A percentile compares a stretch with the other conserved stretches of the same genome.
phyloP scores from a whole-genome alignment of 169 alveolate genomes.

The Neospora caninum region DNA sequence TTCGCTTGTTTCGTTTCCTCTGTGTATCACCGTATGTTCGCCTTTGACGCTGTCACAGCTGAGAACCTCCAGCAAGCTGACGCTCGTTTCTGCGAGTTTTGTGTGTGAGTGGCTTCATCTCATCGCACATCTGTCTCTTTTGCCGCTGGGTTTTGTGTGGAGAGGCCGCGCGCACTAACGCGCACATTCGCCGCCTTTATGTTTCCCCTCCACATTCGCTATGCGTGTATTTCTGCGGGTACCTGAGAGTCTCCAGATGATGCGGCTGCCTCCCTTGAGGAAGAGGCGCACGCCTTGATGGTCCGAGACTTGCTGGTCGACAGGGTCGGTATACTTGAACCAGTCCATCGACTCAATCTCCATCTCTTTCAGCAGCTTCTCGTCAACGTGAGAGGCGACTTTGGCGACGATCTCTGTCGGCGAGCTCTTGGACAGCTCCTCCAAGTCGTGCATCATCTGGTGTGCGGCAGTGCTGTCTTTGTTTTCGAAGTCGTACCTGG shows the following conservation, averaged over 20 bases:
- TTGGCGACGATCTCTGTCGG: constrained; percentile 12
- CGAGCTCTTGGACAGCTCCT: background rate
- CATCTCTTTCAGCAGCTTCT: background rate
- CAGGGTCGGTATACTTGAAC: constrained; percentile 92
- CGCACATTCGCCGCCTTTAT: no score
- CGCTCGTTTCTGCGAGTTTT: no score
- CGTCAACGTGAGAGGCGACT: constrained; percentile 11
- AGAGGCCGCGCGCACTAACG: no score
- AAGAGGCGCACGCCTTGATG: constrained; percentile 92
- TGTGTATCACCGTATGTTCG: no score
- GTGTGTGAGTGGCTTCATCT: no score
- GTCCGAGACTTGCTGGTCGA: constrained; percentile 91
- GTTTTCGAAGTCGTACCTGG: constrained; percentile 64
- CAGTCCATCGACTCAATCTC: constrained; percentile 78
- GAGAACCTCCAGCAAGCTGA: no score
- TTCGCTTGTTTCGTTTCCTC: no score
- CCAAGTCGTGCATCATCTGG: constrained; percentile 6
- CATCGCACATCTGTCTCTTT: no score
- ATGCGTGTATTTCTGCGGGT: background rate
- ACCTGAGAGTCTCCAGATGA: constrained; percentile 91
- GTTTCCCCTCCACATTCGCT: background rate
- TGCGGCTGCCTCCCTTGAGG: constrained; percentile 88
- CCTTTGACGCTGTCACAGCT: no score
- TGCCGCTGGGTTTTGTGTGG: no score
- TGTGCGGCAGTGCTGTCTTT: constrained; percentile 53